phyloP scores from a whole-genome alignment of 1,139 yeast species.

The Saccharomyces hybrid region DNA sequence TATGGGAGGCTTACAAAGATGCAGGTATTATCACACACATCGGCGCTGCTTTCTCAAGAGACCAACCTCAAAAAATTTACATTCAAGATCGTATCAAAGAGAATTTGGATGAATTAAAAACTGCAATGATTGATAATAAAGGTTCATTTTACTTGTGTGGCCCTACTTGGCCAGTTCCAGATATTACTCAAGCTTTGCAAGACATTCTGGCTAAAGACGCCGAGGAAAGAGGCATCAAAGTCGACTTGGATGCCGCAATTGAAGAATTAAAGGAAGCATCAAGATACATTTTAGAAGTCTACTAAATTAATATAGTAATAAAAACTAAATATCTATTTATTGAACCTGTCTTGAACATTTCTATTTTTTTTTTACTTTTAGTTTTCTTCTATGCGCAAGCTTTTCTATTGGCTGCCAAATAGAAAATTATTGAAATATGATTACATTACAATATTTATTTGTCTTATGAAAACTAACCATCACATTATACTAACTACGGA shows the following conservation, averaged over 20 bases:
- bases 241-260: conserved; percentile 72
- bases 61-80: conserved; percentile 89
- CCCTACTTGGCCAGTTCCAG: conserved; percentile 99
- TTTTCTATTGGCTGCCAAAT: background rate
- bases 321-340: background rate
- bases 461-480: background rate
- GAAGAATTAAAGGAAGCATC: conserved; percentile 93
- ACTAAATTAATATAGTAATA: conserved; percentile 35
- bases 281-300: conserved; percentile 89
- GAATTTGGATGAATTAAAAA: conserved; percentile 61
- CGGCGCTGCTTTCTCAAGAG: conserved; percentile 98
- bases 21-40: conserved; percentile 90
- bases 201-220: conserved; percentile 76
- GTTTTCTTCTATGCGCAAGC: background rate
- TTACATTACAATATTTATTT: background rate
- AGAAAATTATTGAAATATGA: background rate
- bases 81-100: conserved; percentile 91
- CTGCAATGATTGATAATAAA: conserved; percentile 66
- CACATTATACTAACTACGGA: conserved; percentile 68
- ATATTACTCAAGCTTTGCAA: conserved; percentile 82
- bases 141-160: conserved; percentile 97
- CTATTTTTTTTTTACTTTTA: background rate
- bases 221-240: conserved; percentile 50
- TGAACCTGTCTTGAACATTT: background rate
- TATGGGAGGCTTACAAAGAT: conserved; percentile 93